Percentiles rank a stretch among this genome's conserved stretches.
phyloP scores from a whole-genome alignment of 257 asterid genomes.

The Rubia yunnanensis region DNA sequence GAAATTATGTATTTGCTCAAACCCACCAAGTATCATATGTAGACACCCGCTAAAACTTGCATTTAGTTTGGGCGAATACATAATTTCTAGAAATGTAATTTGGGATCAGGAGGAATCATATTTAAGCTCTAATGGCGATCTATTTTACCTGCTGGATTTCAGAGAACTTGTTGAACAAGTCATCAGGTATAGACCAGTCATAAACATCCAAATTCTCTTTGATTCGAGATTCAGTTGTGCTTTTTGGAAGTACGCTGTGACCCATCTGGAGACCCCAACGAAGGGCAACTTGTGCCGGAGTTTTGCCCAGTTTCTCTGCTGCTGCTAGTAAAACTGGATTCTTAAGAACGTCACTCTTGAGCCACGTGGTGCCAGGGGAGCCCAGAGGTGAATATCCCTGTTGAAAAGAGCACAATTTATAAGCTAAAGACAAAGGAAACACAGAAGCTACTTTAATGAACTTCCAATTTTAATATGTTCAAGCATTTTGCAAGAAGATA shows the following conservation, averaged over 20 bases:
- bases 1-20: too few species aligned
- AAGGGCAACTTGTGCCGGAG: constrained; percentile 43
- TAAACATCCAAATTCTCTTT: constrained; percentile 23
- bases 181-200: constrained; percentile 39
- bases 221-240: constrained; percentile 32
- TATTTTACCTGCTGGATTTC: constrained; percentile 36
- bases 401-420: background rate
- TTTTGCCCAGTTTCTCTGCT: constrained; percentile 43
- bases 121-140: background rate
- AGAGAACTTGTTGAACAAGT: constrained; percentile 31
- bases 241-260: constrained; percentile 42
- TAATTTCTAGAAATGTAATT: too few species aligned
- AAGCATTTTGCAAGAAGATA: background rate
- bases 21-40: background rate
- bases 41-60: background rate
- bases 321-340: constrained; percentile 39
- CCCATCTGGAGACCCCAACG: constrained; percentile 50
- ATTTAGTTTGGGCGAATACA: too few species aligned
- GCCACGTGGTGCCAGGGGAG: constrained; percentile 75
- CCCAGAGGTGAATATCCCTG: constrained; percentile 88
- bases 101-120: too few species aligned
- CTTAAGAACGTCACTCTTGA: constrained; percentile 57
- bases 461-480: background rate
- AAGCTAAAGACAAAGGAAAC: background rate
- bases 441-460: background rate